A percentile compares a stretch with the other conserved stretches of the same genome.
Evolutionary conservation across 257 asterid species (phyloP).

Genomic region (Capsicum rhomboideum): DNA sequence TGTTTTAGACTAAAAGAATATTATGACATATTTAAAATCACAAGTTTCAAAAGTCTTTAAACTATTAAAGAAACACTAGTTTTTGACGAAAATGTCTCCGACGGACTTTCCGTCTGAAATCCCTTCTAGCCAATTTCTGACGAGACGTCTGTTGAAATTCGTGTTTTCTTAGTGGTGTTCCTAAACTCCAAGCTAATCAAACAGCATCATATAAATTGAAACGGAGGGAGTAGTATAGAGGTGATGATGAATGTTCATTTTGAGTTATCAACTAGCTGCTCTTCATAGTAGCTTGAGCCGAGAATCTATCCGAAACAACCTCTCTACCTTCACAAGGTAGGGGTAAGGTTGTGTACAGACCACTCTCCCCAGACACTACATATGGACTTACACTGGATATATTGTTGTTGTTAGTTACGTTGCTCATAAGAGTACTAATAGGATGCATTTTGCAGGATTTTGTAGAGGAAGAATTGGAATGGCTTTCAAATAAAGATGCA

Average conservation of each 20-base stretch:
- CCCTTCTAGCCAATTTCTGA: not conserved
- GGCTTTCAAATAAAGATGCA: constrained; percentile 83
- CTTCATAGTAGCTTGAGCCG: not conserved
- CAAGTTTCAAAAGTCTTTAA: not conserved
- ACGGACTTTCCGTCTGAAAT: too few relatives aligned
- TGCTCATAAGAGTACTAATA: not conserved
- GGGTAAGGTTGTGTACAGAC: too few relatives aligned
- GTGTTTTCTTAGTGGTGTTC: too few relatives aligned
- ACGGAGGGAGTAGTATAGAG: not conserved
- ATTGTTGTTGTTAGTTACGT: not conserved
- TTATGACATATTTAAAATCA: not conserved
- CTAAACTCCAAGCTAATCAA: too few relatives aligned
- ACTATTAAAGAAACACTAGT: too few relatives aligned
- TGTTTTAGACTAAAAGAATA: not conserved
- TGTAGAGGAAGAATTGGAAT: constrained; percentile 59
- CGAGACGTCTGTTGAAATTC: not conserved
- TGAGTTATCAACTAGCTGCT: not conserved
- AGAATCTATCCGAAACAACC: not conserved
- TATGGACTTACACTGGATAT: not conserved
- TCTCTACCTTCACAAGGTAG: not conserved
- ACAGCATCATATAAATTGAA: not conserved
- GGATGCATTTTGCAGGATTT: constrained; percentile 21
- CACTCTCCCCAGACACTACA: not conserved
- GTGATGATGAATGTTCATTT: not conserved
- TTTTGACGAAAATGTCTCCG: too few relatives aligned